Percentiles rank a stretch among this genome's conserved stretches.
Conservation (phyloP, 2,329 filamentous ascomycete species). For the Claviceps cyperi region DNA sequence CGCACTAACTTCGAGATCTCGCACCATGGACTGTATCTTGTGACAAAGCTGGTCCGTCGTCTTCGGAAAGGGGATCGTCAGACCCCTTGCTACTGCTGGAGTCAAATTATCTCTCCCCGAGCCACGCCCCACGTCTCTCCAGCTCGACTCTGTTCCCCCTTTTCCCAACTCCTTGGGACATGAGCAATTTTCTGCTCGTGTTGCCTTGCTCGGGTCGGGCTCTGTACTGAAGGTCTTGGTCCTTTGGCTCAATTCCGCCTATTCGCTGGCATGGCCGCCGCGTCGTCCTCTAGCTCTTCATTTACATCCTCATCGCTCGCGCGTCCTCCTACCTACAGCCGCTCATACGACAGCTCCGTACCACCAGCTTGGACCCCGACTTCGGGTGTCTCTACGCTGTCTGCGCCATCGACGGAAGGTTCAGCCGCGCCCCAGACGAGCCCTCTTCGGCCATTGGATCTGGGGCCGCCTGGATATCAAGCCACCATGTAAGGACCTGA, state of each 20-base stretch:
- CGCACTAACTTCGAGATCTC: background rate
- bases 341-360: slow-evolving; percentile 27
- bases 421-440: slow-evolving; percentile 22
- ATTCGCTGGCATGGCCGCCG: slow-evolving; percentile 19
- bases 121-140: background rate
- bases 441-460: slow-evolving; percentile 31
- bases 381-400: slow-evolving; percentile 28
- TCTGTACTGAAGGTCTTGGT: background rate
- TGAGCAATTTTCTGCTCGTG: background rate
- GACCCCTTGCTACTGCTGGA: background rate
- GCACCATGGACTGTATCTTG: background rate
- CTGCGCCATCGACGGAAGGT: slow-evolving; percentile 24
- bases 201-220: background rate
- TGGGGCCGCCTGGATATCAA: slow-evolving; percentile 38
- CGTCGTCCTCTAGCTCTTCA: slow-evolving; percentile 33
- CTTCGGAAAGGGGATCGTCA: background rate
- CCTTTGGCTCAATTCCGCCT: background rate
- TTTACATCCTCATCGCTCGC: slow-evolving; percentile 31
- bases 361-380: slow-evolving; percentile 32
- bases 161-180: background rate
- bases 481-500: slow-evolving; percentile 32
- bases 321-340: slow-evolving; percentile 26
- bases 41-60: slow-evolving; percentile 1
- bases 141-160: background rate
- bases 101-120: background rate